Evolutionary conservation across 2,329 filamentous ascomycete species (phyloP).

Genomic region (Pyrenochaeta sp.): DNA sequence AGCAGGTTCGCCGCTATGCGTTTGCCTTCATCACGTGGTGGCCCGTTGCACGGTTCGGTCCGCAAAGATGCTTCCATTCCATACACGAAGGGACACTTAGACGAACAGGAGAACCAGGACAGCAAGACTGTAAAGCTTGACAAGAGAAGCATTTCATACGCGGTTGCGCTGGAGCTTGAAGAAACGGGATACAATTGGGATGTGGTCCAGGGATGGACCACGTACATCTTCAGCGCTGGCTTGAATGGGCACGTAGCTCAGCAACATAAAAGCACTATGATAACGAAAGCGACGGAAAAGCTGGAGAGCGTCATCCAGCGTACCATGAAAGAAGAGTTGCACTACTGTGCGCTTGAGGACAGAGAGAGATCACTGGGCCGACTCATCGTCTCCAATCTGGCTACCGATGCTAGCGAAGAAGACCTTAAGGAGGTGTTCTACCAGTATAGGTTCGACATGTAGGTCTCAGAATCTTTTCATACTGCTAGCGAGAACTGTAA

Average conservation of each 20-base stretch:
- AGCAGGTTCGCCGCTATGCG: neutral
- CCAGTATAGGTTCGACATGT: conserved; percentile 26
- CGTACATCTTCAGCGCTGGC: conserved; percentile 19
- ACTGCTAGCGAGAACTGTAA: neutral
- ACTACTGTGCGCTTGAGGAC: conserved; percentile 15
- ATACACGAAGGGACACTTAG: neutral
- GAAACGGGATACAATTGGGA: conserved; percentile 16
- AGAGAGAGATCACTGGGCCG: conserved; percentile 15
- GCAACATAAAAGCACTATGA: conserved; percentile 13
- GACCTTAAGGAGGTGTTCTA: conserved; percentile 26
- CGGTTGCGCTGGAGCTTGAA: conserved; percentile 24
- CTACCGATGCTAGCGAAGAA: conserved; percentile 28
- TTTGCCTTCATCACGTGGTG: neutral
- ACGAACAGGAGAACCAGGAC: neutral
- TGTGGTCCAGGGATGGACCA: conserved; percentile 16
- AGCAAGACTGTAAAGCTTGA: neutral
- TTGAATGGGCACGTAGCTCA: conserved; percentile 12
- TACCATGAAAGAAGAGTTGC: conserved; percentile 17
- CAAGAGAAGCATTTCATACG: conserved; percentile 4
- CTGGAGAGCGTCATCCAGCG: conserved; percentile 17
- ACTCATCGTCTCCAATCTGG: conserved; percentile 37
- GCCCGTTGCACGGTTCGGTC: neutral
- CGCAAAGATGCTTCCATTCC: neutral
- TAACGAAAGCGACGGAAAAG: conserved; percentile 15
- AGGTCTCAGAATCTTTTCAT: conserved; percentile 5